Evolutionary conservation across 805 yeast species (phyloP), one percentile per base, ranked within the genome.

Genomic region (Tetrapisispora fleetii): DNA sequence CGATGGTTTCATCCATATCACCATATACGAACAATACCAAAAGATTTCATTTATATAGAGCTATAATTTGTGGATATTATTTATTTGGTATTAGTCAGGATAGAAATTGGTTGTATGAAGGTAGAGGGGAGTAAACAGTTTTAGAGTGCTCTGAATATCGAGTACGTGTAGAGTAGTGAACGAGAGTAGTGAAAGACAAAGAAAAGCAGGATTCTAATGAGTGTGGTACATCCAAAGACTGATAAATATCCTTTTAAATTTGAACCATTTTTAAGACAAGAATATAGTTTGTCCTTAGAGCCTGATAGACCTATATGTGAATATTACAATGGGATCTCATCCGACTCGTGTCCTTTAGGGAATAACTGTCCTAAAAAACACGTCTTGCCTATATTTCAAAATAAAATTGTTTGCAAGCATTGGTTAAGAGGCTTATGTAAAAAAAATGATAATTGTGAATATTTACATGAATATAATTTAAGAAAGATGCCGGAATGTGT

Each of bases 381-480:
- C 67, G 83, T 83, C 33, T 77, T 79, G 46, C 80, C 78, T 46
- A 76, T 75, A 43, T 80, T 78, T 59, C 72, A 76, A 47, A 83
- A 83, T 64, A 83, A 84, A 64, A 87, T 93, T 47, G 99, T 93
- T 4, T 93, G 99, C 65, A 91, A 93, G 73, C 97, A 93, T 71
- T 93, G 99, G 99, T 77, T 93, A 35, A 78, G 97, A 55, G 99
- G 99, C 0, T 76, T 93, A 35, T 93, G 99, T 68, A 93, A 93
- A 69, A 91, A 91, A 72, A 95, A 95, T 45, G 95, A 89, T 57
- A 87, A 86, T 55, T 93, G 99, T 67, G 99, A 93, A 70, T 93
- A 87, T 59, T 69, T 93, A 41, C 99, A 93, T 67, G 99, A 93
- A 63, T 90, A 90, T 62, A 91, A 93, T 61, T 69, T 93, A 57